Conservation (phyloP, 139 green algal genomes). For the Coccomyxa sp. region DNA sequence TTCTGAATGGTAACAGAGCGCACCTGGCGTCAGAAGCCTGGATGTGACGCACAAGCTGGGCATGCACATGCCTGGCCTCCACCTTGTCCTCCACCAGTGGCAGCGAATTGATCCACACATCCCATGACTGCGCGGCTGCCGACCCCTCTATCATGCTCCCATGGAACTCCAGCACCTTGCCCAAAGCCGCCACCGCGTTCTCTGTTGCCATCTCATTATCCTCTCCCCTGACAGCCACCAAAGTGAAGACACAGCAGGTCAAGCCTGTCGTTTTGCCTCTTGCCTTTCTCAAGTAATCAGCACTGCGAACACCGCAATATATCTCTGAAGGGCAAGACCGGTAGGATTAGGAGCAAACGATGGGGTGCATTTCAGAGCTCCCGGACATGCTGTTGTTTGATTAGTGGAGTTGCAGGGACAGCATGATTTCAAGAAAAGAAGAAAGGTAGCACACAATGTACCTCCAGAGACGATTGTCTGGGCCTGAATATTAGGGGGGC, state of each 20-base stretch:
- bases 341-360: too few relatives aligned
- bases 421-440: too few relatives aligned
- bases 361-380: too few relatives aligned
- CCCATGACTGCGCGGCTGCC: slow-evolving; percentile 15
- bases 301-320: neutral
- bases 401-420: too few relatives aligned
- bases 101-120: slow-evolving; percentile 51
- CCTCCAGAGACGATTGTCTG: too few relatives aligned
- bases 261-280: too few relatives aligned
- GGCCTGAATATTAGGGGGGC: too few relatives aligned
- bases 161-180: slow-evolving; percentile 48
- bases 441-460: too few relatives aligned
- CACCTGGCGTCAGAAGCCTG: slow-evolving; percentile 38
- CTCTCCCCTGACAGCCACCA: slow-evolving; percentile 22
- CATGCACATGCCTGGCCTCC: slow-evolving; percentile 73
- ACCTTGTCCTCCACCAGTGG: slow-evolving; percentile 63
- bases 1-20: neutral
- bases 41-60: slow-evolving; percentile 69
- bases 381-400: too few relatives aligned
- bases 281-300: too few relatives aligned
- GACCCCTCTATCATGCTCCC: slow-evolving; percentile 14
- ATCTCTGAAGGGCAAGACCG: neutral
- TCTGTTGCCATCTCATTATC: slow-evolving; percentile 76
- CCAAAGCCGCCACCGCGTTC: slow-evolving; percentile 73
- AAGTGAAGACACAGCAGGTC: too few relatives aligned